Evolutionary conservation across 306 rosid species (phyloP).

Genomic region (Abrus pulchellus): DNA sequence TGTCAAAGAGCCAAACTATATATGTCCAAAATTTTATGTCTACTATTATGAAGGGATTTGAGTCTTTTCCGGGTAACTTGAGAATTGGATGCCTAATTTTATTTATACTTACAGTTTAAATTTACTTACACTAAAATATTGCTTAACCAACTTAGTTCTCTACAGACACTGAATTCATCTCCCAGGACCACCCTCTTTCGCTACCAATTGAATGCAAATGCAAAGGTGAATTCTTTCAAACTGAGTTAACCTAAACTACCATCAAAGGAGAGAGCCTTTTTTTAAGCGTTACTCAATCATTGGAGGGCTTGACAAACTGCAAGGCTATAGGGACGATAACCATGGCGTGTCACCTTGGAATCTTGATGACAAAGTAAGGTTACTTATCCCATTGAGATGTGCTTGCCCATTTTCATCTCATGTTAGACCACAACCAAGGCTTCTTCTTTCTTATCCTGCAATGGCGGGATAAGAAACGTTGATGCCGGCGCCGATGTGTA

Average conservation of each 20-base stretch:
- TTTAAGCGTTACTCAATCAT: conserved; percentile 63
- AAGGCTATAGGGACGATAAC: conserved; percentile 71
- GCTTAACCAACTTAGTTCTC: conserved; percentile 49
- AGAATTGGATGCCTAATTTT: too few relatives aligned
- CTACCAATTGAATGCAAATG: conserved; percentile 83
- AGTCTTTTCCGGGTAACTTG: too few relatives aligned
- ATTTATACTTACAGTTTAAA: too few relatives aligned
- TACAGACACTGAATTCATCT: conserved; percentile 68
- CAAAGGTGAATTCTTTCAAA: conserved; percentile 61
- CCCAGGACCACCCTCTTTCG: conserved; percentile 64
- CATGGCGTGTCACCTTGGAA: conserved; percentile 66
- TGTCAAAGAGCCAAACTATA: background rate
- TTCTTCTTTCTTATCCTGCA: conserved; percentile 79
- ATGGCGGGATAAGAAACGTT: background rate
- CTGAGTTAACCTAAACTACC: conserved; percentile 63
- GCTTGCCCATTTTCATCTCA: conserved; percentile 72
- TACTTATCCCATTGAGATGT: conserved; percentile 80
- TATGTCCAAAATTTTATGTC: background rate
- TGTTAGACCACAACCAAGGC: conserved; percentile 51
- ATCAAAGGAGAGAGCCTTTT: conserved; percentile 76
- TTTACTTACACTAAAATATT: too few relatives aligned
- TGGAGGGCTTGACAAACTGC: conserved; percentile 83
- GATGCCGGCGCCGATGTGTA: conserved; percentile 51
- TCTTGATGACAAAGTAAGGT: conserved; percentile 53
- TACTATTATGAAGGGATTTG: too few relatives aligned